Evolutionary conservation across 805 yeast genomes (phyloP).

Genomic region (Scheffersomyces amazonensis): DNA sequence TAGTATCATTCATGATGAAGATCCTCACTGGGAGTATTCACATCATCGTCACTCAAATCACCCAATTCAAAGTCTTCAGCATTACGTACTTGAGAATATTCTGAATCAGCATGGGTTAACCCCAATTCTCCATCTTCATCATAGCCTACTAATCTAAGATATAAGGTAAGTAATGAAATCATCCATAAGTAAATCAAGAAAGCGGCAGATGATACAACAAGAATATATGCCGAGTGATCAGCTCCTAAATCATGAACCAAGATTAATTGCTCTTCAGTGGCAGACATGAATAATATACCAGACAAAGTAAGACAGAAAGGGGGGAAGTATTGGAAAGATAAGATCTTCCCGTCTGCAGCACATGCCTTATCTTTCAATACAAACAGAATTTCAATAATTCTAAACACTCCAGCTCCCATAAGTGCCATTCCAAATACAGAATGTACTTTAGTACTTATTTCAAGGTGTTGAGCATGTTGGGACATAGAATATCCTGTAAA

Average conservation of each 20-base stretch:
- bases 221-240: conserved; percentile 79
- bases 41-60: conserved; percentile 25
- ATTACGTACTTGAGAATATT: conserved; percentile 12
- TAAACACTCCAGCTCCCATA: conserved; percentile 70
- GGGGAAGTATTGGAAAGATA: conserved; percentile 82
- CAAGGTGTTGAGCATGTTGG: conserved; percentile 75
- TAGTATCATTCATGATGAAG: too few species aligned
- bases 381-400: conserved; percentile 79
- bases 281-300: conserved; percentile 87
- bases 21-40: too few species aligned
- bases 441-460: conserved; percentile 83
- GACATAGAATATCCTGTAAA: conserved; percentile 96
- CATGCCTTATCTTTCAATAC: conserved; percentile 60
- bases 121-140: conserved; percentile 36
- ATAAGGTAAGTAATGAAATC: conserved; percentile 55
- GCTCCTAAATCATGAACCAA: conserved; percentile 73
- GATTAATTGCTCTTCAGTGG: conserved; percentile 82
- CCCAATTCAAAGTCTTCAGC: conserved; percentile 35
- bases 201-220: conserved; percentile 70
- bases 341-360: conserved; percentile 42
- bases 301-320: conserved; percentile 75
- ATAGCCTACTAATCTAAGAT: conserved; percentile 44
- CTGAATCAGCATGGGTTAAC: conserved; percentile 5
- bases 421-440: conserved; percentile 79
- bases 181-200: conserved; percentile 69